A percentile compares a stretch with the other conserved stretches of the same genome.
These are phyloP conservation scores for Begonia peltatifolia DNA, from an alignment of 306 rosid genomes.

Conservation along the genomic window DNA sequence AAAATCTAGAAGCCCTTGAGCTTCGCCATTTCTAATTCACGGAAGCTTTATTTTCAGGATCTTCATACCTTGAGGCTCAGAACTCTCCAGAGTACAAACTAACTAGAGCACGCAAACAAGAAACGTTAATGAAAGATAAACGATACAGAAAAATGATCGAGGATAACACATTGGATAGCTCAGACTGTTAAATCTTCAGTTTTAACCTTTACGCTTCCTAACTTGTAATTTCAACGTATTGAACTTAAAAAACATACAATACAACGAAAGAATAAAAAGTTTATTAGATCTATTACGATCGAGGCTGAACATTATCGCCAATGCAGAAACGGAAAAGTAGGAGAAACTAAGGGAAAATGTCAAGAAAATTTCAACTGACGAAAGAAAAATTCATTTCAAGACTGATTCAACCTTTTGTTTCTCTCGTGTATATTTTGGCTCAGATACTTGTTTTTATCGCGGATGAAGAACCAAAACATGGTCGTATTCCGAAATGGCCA, in stretches of 20 bases:
- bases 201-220: constrained; percentile 25
- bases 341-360: too few relatives aligned
- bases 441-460: too few relatives aligned
- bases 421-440: too few relatives aligned
- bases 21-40: background rate
- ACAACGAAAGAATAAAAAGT: too few relatives aligned
- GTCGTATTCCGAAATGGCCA: constrained; percentile 27
- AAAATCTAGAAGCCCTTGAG: background rate
- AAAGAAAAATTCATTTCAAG: too few relatives aligned
- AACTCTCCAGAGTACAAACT: constrained; percentile 9
- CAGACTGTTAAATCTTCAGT: constrained; percentile 4
- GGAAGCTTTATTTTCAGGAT: constrained; percentile 12
- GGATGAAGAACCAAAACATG: too few relatives aligned
- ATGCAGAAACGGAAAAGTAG: too few relatives aligned
- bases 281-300: too few relatives aligned
- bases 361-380: too few relatives aligned
- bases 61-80: constrained; percentile 32
- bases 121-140: constrained; percentile 1
- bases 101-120: constrained; percentile 2
- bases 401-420: too few relatives aligned
- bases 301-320: too few relatives aligned
- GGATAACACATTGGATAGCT: background rate
- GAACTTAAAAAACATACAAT: background rate
- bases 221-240: constrained; percentile 23
- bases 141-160: background rate